These are phyloP conservation scores for Halenospora varia DNA, from an alignment of 495 filamentous ascomycete genomes.

Conservation along the genomic window DNA sequence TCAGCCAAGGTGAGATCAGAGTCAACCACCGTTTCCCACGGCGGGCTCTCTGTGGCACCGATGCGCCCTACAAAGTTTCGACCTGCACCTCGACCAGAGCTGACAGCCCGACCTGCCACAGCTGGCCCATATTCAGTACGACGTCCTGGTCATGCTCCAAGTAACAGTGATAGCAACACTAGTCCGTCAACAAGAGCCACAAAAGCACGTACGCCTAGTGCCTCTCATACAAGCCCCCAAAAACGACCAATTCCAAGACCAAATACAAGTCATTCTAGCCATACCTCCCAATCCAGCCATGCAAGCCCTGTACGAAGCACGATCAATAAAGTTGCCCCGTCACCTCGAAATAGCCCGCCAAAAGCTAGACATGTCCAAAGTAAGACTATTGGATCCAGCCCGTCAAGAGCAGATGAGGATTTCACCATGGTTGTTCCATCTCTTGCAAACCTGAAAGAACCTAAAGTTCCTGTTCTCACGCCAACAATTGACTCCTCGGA, in stretches of 20 bases:
- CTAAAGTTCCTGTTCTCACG: conserved; percentile 3
- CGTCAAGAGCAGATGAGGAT: conserved; percentile 42
- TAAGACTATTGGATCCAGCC: conserved; percentile 25
- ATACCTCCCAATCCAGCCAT: conserved; percentile 24
- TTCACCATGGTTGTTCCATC: conserved; percentile 45
- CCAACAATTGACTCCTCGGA: conserved; percentile 25
- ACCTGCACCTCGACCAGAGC: conserved; percentile 36
- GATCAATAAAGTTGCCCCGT: conserved; percentile 19
- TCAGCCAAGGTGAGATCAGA: conserved; percentile 31
- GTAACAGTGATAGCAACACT: conserved; percentile 28
- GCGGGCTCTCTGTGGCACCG: conserved; percentile 52
- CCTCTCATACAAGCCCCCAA: conserved; percentile 17
- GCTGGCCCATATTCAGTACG: conserved; percentile 56
- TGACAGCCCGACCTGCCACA: conserved; percentile 48
- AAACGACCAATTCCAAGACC: conserved; percentile 17
- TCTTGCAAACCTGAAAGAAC: conserved; percentile 14
- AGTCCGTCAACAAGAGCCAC: conserved; percentile 20
- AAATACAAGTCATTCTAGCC: conserved; percentile 28
- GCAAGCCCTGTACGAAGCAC: conserved; percentile 23
- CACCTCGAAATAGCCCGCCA: conserved; percentile 34
- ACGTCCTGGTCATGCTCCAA: conserved; percentile 39
- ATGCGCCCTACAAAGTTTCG: conserved; percentile 44
- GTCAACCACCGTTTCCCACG: conserved; percentile 33
- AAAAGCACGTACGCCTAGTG: conserved; percentile 20
- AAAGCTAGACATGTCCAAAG: conserved; percentile 17